phyloP scores from a whole-genome alignment of 805 yeast species.

The Peterozyma xylosa region DNA sequence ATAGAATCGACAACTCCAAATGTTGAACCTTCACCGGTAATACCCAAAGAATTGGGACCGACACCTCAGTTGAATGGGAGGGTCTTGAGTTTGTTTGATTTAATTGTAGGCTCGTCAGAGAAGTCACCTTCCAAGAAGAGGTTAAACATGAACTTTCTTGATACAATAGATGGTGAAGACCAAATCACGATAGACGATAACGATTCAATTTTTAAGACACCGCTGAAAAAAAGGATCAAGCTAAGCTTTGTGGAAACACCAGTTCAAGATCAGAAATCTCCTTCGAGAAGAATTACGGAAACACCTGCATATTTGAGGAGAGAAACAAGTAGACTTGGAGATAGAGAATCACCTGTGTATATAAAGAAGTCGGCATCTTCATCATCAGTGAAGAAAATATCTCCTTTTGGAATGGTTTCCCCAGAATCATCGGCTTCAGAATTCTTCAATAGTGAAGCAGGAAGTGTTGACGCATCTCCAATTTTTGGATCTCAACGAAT shows the following conservation, averaged over 20 bases:
- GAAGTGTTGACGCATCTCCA: constrained; percentile 21
- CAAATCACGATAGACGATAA: neutral
- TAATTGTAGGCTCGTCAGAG: constrained; percentile 13
- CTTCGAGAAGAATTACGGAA: neutral
- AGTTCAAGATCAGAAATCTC: constrained; percentile 6
- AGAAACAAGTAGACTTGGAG: neutral
- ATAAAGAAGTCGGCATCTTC: neutral
- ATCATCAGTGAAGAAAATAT: neutral
- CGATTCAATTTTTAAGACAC: constrained; percentile 19
- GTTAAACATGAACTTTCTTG: neutral
- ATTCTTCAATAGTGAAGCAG: neutral
- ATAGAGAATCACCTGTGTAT: neutral
- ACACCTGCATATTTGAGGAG: constrained; percentile 6
- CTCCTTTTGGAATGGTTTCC: neutral
- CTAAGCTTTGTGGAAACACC: neutral
- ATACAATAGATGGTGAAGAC: neutral
- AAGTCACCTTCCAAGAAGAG: constrained; percentile 5
- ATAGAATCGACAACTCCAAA: constrained; percentile 8
- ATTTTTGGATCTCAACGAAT: constrained; percentile 11
- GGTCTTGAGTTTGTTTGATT: constrained; percentile 66
- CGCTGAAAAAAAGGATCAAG: constrained; percentile 11
- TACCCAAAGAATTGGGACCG: constrained; percentile 55
- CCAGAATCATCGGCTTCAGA: neutral
- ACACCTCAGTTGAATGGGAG: constrained; percentile 83
- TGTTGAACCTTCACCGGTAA: constrained; percentile 9